phyloP scores from a whole-genome alignment of 2,329 filamentous ascomycete species.

The Hypoxylon sp. region DNA sequence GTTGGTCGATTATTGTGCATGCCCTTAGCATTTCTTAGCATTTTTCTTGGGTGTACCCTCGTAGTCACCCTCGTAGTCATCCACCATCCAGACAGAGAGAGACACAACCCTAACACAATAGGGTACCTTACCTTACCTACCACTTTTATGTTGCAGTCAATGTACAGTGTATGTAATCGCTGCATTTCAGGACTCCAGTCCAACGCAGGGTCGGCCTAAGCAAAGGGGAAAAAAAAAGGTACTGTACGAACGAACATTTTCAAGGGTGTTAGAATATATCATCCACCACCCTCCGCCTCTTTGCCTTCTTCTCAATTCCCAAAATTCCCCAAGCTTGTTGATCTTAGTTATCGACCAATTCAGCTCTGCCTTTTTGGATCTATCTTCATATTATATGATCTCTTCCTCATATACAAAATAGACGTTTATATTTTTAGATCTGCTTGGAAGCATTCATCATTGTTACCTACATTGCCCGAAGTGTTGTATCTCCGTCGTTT shows the following conservation, averaged over 20 bases:
- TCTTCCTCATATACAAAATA: constrained; percentile 27
- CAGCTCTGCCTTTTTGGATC: constrained; percentile 13
- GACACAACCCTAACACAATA: constrained; percentile 23
- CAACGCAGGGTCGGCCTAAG: constrained; percentile 39
- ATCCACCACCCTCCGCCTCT: constrained; percentile 44
- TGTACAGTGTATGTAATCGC: constrained; percentile 35
- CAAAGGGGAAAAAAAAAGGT: constrained; percentile 27
- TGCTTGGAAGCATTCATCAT: constrained; percentile 20
- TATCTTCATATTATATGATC: constrained; percentile 14
- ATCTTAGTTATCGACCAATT: constrained; percentile 24
- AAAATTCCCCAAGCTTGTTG: constrained; percentile 33
- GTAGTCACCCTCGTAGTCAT: constrained; percentile 20
- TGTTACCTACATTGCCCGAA: constrained; percentile 30
- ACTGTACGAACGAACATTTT: constrained; percentile 33
- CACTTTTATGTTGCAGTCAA: constrained; percentile 39
- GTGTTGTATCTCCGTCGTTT: constrained; percentile 29
- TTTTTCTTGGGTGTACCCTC: constrained; percentile 12
- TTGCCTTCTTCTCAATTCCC: constrained; percentile 30
- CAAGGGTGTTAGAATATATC: constrained; percentile 46
- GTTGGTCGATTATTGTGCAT: constrained; percentile 40
- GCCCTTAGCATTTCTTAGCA: constrained; percentile 14
- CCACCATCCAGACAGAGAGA: constrained; percentile 19
- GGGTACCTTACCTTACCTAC: constrained; percentile 33
- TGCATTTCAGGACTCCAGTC: constrained; percentile 14
- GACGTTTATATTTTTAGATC: constrained; percentile 26